Base-by-base conservation (phyloP, 768 basidiomycete genomes). In the Cystofilobasidium macerans region DNA sequence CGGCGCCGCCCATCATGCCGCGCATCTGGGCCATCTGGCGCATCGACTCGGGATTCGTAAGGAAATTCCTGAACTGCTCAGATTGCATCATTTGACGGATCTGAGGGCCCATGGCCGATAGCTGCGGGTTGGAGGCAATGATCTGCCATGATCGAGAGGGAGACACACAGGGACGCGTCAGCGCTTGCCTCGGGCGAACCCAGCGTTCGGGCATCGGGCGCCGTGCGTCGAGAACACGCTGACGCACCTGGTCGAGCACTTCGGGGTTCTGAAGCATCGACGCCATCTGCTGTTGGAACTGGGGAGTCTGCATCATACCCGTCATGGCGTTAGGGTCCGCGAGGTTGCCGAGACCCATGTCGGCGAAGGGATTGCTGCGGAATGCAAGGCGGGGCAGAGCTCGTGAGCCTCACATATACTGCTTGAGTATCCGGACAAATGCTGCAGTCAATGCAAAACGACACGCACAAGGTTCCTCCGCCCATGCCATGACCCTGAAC, bases 281-380 rank as follows among this genome's bases (percentile, higher is more conserved):
- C 3, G 54, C 62, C 88, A 99, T 94, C 76, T 92, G 88, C 69
- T 88, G 83, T 45, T 92, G 75, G 71, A 93, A 91, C 69, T 88
- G 81, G 1, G 88, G 88, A 22, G 83, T 85, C 72, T 86, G 84
- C 81, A 95, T 82, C 87, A 97, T 86, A 33, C 79, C 79, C 74
- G 90, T 86, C 76, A 93, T 79, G 84, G 94, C 88, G 75, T 97
- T 95, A 0, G 93, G 93, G 74, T 97, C 94, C 71, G 88, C 89
- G 5, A 82, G 80, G 73, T 99, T 99, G 40, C 70, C 64, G 61
- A 94, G 58, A 1, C 93, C 94, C 83, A 94, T 84, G 5, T 86
- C 86, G 0, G 86, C 81, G 72, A 99, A 98, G 0, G 95, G 94
- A 72, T 98, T 97, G 74, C 93, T 61, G 6, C 24, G 53, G 24